A percentile compares a stretch with the other conserved stretches of the same genome.
These are phyloP conservation scores for Aeschynomene evenia DNA, from an alignment of 306 rosid species.

Conservation along the genomic window DNA sequence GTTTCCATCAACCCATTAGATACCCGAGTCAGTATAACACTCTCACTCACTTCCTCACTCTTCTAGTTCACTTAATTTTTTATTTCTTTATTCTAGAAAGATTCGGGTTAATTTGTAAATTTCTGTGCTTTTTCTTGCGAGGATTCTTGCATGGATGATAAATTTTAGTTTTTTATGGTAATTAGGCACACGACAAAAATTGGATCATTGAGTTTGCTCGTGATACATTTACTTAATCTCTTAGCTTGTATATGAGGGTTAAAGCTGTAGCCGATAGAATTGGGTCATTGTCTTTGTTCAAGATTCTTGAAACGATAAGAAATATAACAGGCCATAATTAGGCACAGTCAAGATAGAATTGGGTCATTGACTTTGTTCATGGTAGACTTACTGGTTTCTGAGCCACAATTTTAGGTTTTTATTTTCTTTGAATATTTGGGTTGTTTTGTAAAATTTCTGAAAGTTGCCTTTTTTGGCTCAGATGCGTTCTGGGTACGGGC, in stretches of 20 bases:
- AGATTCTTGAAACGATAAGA: not conserved
- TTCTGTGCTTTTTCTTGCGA: not conserved
- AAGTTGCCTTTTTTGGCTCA: slow-evolving; percentile 28
- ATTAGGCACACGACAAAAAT: no score
- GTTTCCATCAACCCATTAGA: slow-evolving; percentile 86
- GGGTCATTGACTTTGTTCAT: not conserved
- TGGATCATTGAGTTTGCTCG: no score
- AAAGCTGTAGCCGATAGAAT: no score
- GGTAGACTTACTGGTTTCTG: not conserved
- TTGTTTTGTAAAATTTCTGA: not conserved
- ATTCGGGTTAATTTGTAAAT: not conserved
- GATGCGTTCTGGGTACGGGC: slow-evolving; percentile 96
- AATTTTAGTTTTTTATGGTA: no score
- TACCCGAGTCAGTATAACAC: slow-evolving; percentile 55
- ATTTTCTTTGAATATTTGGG: not conserved
- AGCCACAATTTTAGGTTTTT: not conserved
- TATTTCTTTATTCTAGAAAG: no score
- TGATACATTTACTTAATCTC: no score
- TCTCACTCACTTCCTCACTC: not conserved
- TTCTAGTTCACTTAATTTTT: not conserved
- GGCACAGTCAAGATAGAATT: not conserved
- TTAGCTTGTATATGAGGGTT: no score
- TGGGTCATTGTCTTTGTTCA: not conserved
- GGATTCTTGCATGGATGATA: not conserved
- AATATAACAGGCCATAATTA: not conserved